These are phyloP conservation scores for Citropsis articulata DNA, from an alignment of 345 rosid genomes.

Conservation along the genomic window DNA sequence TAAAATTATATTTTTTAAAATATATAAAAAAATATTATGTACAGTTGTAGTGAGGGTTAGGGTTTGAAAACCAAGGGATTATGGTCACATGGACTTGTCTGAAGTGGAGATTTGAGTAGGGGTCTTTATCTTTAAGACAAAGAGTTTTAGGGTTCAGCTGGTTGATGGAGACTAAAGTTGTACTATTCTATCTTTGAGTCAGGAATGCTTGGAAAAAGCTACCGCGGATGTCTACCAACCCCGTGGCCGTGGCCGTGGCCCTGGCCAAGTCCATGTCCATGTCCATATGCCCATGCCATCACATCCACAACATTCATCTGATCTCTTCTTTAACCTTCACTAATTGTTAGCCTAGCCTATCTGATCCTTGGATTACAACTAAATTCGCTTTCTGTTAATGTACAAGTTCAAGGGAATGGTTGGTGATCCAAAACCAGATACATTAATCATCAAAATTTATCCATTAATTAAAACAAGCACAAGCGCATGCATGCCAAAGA, in stretches of 20 bases:
- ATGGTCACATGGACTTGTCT: constrained; percentile 55
- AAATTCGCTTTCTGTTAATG: too few relatives aligned
- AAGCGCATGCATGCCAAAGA: too few relatives aligned
- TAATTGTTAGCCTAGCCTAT: not conserved
- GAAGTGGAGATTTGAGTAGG: constrained; percentile 18
- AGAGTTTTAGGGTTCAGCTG: constrained; percentile 14
- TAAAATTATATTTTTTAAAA: too few relatives aligned
- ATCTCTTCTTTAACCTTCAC: too few relatives aligned
- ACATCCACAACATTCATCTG: too few relatives aligned
- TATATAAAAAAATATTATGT: too few relatives aligned
- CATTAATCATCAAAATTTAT: too few relatives aligned
- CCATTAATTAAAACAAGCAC: too few relatives aligned
- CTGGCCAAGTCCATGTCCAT: fast-evolving
- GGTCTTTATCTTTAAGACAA: constrained; percentile 13
- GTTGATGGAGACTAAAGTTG: constrained; percentile 26
- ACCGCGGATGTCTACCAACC: not conserved
- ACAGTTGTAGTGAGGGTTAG: constrained; percentile 8
- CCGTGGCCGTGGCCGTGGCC: too few relatives aligned
- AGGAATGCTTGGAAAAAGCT: not conserved
- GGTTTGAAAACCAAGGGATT: constrained; percentile 47
- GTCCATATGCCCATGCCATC: too few relatives aligned
- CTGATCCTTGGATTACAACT: constrained; percentile 12
- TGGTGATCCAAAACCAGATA: too few relatives aligned
- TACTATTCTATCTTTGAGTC: constrained; percentile 1
- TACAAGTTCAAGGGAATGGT: too few relatives aligned